phyloP scores from a whole-genome alignment of 306 rosid species.

The Casuarina cunninghamiana region DNA sequence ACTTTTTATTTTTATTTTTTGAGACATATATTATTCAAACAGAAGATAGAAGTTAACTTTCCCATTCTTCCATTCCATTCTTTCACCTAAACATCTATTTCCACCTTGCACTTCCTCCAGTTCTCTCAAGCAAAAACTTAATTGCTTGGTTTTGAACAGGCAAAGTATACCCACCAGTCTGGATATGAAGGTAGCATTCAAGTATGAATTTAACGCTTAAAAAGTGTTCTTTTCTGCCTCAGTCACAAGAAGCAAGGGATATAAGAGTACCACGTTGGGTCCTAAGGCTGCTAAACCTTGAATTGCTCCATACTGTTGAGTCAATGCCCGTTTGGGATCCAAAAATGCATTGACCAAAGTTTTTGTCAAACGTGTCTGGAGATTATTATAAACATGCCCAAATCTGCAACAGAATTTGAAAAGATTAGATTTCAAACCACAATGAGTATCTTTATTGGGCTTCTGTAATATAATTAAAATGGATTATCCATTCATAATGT shows the following conservation, averaged over 20 bases:
- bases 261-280: conserved; percentile 66
- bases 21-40: no score
- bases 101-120: background rate
- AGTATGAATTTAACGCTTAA: conserved; percentile 8
- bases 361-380: conserved; percentile 76
- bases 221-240: conserved; percentile 6
- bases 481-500: background rate
- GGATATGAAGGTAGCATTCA: conserved; percentile 6
- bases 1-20: background rate
- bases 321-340: conserved; percentile 79
- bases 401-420: conserved; percentile 49
- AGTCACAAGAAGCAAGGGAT: conserved; percentile 28
- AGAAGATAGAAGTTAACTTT: no score
- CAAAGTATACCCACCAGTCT: conserved; percentile 16
- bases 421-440: background rate
- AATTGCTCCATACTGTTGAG: conserved; percentile 87
- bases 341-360: conserved; percentile 81
- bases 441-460: conserved; percentile 5
- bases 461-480: background rate
- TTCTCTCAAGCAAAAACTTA: conserved; percentile 5
- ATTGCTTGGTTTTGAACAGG: background rate
- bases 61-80: background rate
- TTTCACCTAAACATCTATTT: background rate
- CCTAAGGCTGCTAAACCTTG: conserved; percentile 80
- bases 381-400: conserved; percentile 78